Evolutionary conservation across 495 filamentous ascomycete genomes (phyloP).

Genomic region (Aspergillus sclerotioniger): DNA sequence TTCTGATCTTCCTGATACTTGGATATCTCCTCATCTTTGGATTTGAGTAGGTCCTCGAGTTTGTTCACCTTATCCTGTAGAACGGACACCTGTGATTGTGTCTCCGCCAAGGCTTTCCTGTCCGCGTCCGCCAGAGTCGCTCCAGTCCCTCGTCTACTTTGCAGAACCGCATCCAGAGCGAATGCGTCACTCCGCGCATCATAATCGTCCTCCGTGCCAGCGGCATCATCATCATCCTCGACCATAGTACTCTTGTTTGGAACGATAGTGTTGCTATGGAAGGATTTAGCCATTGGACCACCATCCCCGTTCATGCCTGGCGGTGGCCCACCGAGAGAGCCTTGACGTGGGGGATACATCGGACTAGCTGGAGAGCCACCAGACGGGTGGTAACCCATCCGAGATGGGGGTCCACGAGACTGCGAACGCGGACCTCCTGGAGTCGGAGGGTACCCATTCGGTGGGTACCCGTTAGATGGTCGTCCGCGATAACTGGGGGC

Average conservation of each 20-base stretch:
- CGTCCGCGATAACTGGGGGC: slow-evolving; percentile 55
- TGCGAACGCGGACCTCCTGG: slow-evolving; percentile 41
- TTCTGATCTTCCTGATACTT: slow-evolving; percentile 44
- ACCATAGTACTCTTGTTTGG: slow-evolving; percentile 98
- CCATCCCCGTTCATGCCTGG: slow-evolving; percentile 42
- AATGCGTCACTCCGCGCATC: slow-evolving; percentile 66
- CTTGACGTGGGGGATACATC: slow-evolving; percentile 43
- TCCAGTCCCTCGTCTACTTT: slow-evolving; percentile 56
- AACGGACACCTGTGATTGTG: slow-evolving; percentile 71
- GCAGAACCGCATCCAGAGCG: slow-evolving; percentile 52
- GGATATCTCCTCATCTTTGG: slow-evolving; percentile 58
- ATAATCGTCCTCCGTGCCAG: slow-evolving; percentile 56
- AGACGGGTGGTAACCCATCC: slow-evolving; percentile 42
- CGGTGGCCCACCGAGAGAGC: slow-evolving; percentile 47
- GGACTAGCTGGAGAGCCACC: slow-evolving; percentile 39
- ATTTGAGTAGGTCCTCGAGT: slow-evolving; percentile 60
- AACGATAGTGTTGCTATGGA: slow-evolving; percentile 93
- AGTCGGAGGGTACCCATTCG: slow-evolving; percentile 39
- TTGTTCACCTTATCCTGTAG: slow-evolving; percentile 71
- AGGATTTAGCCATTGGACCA: slow-evolving; percentile 76
- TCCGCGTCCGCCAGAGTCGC: slow-evolving; percentile 59
- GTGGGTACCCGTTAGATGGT: slow-evolving; percentile 50
- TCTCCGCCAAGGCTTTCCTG: slow-evolving; percentile 69
- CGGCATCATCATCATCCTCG: slow-evolving; percentile 85
- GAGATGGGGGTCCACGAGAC: slow-evolving; percentile 39